These are phyloP conservation scores for Fraxinus cuspidata DNA, from an alignment of 257 asterid species.

Conservation along the genomic window DNA sequence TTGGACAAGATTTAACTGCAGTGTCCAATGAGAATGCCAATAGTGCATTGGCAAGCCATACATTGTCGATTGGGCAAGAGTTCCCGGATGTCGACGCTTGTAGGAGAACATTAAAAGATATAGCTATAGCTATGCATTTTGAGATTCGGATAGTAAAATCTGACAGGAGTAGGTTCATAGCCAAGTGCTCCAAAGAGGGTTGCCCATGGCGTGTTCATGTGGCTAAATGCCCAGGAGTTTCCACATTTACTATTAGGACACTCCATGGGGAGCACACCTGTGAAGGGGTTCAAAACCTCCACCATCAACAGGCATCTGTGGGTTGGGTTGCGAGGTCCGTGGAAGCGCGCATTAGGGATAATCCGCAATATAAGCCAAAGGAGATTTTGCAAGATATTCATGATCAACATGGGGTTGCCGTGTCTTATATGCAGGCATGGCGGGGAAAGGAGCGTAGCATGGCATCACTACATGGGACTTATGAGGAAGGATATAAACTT, in stretches of 20 bases:
- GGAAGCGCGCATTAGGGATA: conserved; percentile 81
- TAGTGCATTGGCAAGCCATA: conserved; percentile 36
- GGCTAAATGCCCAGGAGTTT: conserved; percentile 88
- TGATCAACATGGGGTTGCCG: conserved; percentile 96
- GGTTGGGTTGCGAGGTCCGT: conserved; percentile 99
- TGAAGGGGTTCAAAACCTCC: conserved; percentile 86
- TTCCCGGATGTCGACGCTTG: conserved; percentile 90
- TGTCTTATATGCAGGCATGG: conserved; percentile 97
- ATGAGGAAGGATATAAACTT: conserved; percentile 86
- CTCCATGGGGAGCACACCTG: conserved; percentile 87
- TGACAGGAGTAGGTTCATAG: conserved; percentile 94
- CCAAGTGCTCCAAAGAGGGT: conserved; percentile 96
- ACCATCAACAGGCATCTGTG: conserved; percentile 95
- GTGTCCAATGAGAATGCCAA: conserved; percentile 21
- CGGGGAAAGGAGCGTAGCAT: conserved; percentile 96
- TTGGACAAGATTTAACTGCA: conserved; percentile 31
- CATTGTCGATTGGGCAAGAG: conserved; percentile 78
- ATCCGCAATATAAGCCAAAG: conserved; percentile 91
- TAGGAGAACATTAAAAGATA: conserved; percentile 79
- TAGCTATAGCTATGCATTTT: conserved; percentile 88
- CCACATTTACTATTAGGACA: conserved; percentile 83
- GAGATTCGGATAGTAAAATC: conserved; percentile 93
- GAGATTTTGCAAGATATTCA: conserved; percentile 89
- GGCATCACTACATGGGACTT: conserved; percentile 97
- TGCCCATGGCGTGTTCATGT: conserved; percentile 98